A percentile compares a stretch with the other conserved stretches of the same genome.
Evolutionary conservation across 371 early-diverging fungal genomes (phyloP).

Genomic region (Mortierella sp.): DNA sequence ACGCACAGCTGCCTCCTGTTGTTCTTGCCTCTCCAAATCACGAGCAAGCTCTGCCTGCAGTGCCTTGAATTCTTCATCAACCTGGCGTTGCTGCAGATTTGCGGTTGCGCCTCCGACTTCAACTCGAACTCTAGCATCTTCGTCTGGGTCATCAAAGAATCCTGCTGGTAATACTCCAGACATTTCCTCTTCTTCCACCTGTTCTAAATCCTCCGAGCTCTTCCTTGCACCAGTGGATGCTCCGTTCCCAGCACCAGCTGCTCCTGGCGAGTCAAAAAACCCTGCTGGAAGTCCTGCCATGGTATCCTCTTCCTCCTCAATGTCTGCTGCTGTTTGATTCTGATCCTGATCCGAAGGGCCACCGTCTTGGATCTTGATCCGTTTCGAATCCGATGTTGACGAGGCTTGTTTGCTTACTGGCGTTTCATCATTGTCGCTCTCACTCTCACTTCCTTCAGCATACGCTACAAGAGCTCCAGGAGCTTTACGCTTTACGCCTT

Average conservation of each 20-base stretch:
- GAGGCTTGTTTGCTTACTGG: not conserved
- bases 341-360: conserved; percentile 8
- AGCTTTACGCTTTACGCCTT: conserved; percentile 50
- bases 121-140: conserved; percentile 38
- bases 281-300: conserved; percentile 46
- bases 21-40: conserved; percentile 39
- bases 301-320: conserved; percentile 46
- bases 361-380: conserved; percentile 32
- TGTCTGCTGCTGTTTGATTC: conserved; percentile 20
- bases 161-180: conserved; percentile 53
- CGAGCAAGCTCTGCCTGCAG: conserved; percentile 48
- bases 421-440: conserved; percentile 35
- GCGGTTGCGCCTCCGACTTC: conserved; percentile 55
- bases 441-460: conserved; percentile 51
- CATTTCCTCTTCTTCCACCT: conserved; percentile 24
- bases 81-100: conserved; percentile 43
- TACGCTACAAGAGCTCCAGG: conserved; percentile 53
- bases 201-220: not conserved
- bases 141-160: conserved; percentile 54
- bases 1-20: conserved; percentile 17
- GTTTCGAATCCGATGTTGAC: conserved; percentile 30
- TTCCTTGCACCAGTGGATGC: not conserved
- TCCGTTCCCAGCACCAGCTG: not conserved
- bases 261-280: conserved; percentile 26
- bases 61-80: conserved; percentile 52